These are phyloP conservation scores for Globisporangium mamillatum DNA, from an alignment of 352 stramenopile species.

Conservation along the genomic window DNA sequence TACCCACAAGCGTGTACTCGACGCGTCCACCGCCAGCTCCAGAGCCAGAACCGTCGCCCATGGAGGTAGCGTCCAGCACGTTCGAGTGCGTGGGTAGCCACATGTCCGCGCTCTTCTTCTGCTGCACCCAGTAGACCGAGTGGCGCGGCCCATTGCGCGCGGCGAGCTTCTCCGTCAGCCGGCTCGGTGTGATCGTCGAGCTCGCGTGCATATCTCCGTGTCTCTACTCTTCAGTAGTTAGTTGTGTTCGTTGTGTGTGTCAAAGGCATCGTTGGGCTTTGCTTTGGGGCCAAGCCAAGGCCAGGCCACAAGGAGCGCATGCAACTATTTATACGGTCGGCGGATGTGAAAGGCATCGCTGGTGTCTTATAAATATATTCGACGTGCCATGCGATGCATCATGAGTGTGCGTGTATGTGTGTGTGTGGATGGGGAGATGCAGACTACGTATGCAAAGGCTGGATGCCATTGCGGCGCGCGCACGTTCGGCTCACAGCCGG, in stretches of 20 bases:
- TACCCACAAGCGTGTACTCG: conserved; percentile 64
- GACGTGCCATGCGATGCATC: not conserved
- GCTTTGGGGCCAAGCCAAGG: not conserved
- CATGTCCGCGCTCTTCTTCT: conserved; percentile 26
- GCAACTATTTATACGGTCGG: not conserved
- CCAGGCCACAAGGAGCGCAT: not conserved
- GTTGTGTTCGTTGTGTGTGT: not conserved
- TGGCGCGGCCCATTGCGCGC: conserved; percentile 61
- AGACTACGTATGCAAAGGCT: too few relatives aligned
- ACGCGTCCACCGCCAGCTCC: conserved; percentile 31
- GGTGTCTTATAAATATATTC: not conserved
- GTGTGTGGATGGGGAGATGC: not conserved
- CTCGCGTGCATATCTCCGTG: conserved; percentile 7
- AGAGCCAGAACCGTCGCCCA: conserved; percentile 22
- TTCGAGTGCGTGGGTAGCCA: conserved; percentile 32
- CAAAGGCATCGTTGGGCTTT: not conserved
- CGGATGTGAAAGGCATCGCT: not conserved
- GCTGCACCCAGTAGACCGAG: conserved; percentile 83
- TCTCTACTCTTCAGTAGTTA: not conserved
- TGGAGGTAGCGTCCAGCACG: conserved; percentile 23
- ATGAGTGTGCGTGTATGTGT: too few relatives aligned
- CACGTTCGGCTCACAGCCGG: not conserved
- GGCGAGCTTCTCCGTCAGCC: conserved; percentile 47
- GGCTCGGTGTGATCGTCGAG: conserved; percentile 34
- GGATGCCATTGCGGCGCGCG: not conserved